phyloP scores from a whole-genome alignment of 768 basidiomycete genomes.

The Sarcodon aspratus region DNA sequence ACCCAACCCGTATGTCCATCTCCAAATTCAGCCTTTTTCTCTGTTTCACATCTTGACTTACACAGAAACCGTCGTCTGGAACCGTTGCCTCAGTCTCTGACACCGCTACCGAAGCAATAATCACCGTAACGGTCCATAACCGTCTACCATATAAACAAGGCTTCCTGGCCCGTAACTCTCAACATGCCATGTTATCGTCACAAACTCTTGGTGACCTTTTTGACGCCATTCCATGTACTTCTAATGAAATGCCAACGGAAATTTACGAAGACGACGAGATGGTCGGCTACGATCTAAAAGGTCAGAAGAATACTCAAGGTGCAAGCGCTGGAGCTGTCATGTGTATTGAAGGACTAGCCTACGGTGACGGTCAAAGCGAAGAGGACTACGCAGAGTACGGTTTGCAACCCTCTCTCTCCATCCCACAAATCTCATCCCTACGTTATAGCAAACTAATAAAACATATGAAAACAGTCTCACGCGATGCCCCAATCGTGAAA shows the following conservation, averaged over 20 bases:
- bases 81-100: constrained; percentile 3
- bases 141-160: constrained; percentile 51
- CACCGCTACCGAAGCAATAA: constrained; percentile 27
- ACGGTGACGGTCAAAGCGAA: constrained; percentile 38
- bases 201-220: constrained; percentile 61
- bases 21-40: not conserved
- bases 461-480: constrained; percentile 22
- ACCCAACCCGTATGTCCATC: constrained; percentile 23
- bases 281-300: constrained; percentile 18
- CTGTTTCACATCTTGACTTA: constrained; percentile 5
- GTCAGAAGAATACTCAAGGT: not conserved
- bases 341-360: constrained; percentile 49
- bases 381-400: constrained; percentile 51
- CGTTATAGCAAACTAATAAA: constrained; percentile 33
- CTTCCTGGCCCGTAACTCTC: constrained; percentile 49
- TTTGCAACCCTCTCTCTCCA: constrained; percentile 1
- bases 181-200: constrained; percentile 58
- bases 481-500: constrained; percentile 16
- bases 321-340: constrained; percentile 31
- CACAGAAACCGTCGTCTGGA: constrained; percentile 5
- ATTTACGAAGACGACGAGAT: constrained; percentile 19
- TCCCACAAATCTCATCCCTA: not conserved
- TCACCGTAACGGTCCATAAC: constrained; percentile 51
- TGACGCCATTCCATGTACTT: constrained; percentile 47
- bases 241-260: constrained; percentile 40